Percentiles rank a stretch among this genome's conserved stretches.
Evolutionary conservation across 495 filamentous ascomycete species (phyloP).

Genomic region (Polyplosphaeria fusca): DNA sequence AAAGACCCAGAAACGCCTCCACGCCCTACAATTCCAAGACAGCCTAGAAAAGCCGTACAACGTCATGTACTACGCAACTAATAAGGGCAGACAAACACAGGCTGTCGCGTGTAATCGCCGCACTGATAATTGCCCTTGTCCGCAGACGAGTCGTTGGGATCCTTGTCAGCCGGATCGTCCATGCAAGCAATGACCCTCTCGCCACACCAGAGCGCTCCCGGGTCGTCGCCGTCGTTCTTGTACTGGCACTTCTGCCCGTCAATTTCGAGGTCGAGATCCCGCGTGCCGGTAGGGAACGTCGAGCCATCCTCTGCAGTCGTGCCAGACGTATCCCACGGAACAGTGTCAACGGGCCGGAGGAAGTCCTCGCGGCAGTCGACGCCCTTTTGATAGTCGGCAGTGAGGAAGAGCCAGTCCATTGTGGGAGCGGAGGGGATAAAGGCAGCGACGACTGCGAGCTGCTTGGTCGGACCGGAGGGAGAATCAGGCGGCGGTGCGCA

Average conservation of each 20-base stretch:
- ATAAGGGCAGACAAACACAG: constrained; percentile 5
- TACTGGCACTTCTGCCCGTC: constrained; percentile 6
- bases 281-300: neutral
- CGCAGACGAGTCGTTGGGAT: constrained; percentile 1
- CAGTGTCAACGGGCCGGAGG: neutral
- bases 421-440: neutral
- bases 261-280: constrained; percentile 1
- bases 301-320: neutral
- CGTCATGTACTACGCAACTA: neutral
- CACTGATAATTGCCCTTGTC: constrained; percentile 5
- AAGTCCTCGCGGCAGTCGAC: constrained; percentile 3
- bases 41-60: neutral
- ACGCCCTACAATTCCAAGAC: neutral
- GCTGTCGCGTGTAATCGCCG: constrained; percentile 4
- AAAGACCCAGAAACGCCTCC: constrained; percentile 3
- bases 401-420: constrained; percentile 4
- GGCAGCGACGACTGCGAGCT: constrained; percentile 2
- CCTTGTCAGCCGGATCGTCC: constrained; percentile 4
- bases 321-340: neutral
- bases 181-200: neutral
- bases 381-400: neutral
- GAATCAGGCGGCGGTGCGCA: neutral
- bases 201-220: constrained; percentile 4
- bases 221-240: constrained; percentile 5
- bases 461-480: neutral